These are phyloP conservation scores for Trichophyton mentagrophytes DNA, from an alignment of 2,329 filamentous ascomycete species.

Conservation along the genomic window DNA sequence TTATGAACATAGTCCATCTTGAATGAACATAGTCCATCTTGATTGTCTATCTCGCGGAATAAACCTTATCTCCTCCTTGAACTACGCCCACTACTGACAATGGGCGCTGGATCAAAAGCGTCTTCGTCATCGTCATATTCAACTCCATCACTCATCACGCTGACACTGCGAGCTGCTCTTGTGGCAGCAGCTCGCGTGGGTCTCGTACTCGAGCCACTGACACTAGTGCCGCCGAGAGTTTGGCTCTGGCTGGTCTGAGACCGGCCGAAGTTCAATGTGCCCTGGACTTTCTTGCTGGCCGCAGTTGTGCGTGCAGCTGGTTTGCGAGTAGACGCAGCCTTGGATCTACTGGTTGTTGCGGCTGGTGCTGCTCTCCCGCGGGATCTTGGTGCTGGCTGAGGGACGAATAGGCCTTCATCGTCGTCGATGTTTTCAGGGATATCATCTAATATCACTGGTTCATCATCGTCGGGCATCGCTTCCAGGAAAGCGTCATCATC, in stretches of 20 bases:
- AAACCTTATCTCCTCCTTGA: constrained; percentile 16
- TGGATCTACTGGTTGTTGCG: background rate
- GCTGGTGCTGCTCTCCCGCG: constrained; percentile 12
- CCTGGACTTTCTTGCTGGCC: constrained; percentile 18
- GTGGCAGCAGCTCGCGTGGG: constrained; percentile 17
- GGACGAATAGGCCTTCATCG: constrained; percentile 29
- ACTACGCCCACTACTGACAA: constrained; percentile 11
- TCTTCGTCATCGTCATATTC: constrained; percentile 34
- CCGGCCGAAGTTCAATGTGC: constrained; percentile 30
- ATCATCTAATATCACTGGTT: constrained; percentile 29
- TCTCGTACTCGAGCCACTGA: constrained; percentile 6
- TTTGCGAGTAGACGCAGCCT: constrained; percentile 18
- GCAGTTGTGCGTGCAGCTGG: constrained; percentile 16
- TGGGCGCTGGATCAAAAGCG: constrained; percentile 33
- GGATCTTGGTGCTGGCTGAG: constrained; percentile 18
- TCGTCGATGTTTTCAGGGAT: constrained; percentile 16
- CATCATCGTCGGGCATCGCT: constrained; percentile 17
- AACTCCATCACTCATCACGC: constrained; percentile 26
- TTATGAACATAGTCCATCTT: too few species aligned
- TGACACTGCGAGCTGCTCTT: constrained; percentile 23
- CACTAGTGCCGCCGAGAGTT: constrained; percentile 13
- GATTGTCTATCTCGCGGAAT: too few species aligned
- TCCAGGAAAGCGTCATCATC: constrained; percentile 17
- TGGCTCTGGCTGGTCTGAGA: constrained; percentile 16
- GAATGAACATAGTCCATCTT: too few species aligned